Evolutionary conservation across 257 asterid genomes (phyloP).

Genomic region (Verbena officinalis): DNA sequence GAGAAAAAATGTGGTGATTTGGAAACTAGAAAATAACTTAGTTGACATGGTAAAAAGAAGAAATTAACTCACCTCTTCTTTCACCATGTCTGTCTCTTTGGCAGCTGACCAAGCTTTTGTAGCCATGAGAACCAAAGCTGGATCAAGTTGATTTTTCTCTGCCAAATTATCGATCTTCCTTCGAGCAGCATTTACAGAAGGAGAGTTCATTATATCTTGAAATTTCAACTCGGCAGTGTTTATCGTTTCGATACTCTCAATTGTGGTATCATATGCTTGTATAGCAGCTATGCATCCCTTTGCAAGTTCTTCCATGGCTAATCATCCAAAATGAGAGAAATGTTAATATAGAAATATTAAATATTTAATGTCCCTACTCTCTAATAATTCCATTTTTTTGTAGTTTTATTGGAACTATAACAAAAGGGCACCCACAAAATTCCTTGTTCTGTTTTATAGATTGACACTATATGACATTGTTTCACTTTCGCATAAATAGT

Average conservation of each 20-base stretch:
- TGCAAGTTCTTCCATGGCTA: slow-evolving; percentile 79
- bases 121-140: slow-evolving; percentile 84
- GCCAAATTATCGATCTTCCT: slow-evolving; percentile 89
- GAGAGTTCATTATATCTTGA: slow-evolving; percentile 88
- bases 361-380: too few species aligned
- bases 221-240: slow-evolving; percentile 85
- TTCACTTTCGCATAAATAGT: too few species aligned
- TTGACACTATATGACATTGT: neutral
- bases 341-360: slow-evolving; percentile 3
- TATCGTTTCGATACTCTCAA: slow-evolving; percentile 72
- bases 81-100: slow-evolving; percentile 82
- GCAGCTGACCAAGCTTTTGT: slow-evolving; percentile 98
- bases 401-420: too few species aligned
- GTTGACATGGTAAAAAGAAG: slow-evolving; percentile 19
- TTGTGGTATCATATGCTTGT: slow-evolving; percentile 73
- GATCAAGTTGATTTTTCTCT: slow-evolving; percentile 79
- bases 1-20: neutral
- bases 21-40: neutral
- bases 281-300: slow-evolving; percentile 80
- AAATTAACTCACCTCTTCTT: slow-evolving; percentile 64
- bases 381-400: too few species aligned
- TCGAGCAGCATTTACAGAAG: slow-evolving; percentile 86
- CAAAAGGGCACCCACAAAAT: too few species aligned
- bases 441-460: neutral
- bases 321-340: slow-evolving; percentile 32